These are phyloP conservation scores for Trypanosoma conorhini DNA, from an alignment of 208 protist species.

Conservation along the genomic window DNA sequence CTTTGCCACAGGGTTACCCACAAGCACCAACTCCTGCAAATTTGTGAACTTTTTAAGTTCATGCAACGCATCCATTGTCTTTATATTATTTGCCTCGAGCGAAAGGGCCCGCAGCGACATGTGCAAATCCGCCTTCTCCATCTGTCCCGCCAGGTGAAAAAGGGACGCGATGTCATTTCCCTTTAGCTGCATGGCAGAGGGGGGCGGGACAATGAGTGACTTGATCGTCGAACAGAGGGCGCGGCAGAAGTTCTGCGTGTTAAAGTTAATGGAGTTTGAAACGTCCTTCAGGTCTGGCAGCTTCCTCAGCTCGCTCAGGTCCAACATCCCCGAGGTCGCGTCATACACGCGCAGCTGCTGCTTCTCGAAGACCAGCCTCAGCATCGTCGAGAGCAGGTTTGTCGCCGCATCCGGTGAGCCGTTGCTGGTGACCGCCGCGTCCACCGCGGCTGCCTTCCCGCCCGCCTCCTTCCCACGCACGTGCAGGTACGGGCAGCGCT, in stretches of 20 bases:
- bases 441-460: slow-evolving; percentile 17
- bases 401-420: slow-evolving; percentile 17
- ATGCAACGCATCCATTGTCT: slow-evolving; percentile 37
- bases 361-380: slow-evolving; percentile 91
- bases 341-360: slow-evolving; percentile 66
- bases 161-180: slow-evolving; percentile 65
- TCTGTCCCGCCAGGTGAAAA: slow-evolving; percentile 51
- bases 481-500: slow-evolving; percentile 74
- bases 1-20: slow-evolving; percentile 65
- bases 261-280: slow-evolving; percentile 76
- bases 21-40: slow-evolving; percentile 66
- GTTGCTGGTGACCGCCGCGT: slow-evolving; percentile 11
- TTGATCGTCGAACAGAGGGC: slow-evolving; percentile 75
- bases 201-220: slow-evolving; percentile 63
- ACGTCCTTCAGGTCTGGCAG: slow-evolving; percentile 63
- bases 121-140: slow-evolving; percentile 71
- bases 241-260: slow-evolving; percentile 75
- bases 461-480: slow-evolving; percentile 39
- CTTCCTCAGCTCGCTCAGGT: slow-evolving; percentile 52
- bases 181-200: slow-evolving; percentile 57
- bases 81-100: slow-evolving; percentile 61
- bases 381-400: slow-evolving; percentile 70
- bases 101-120: slow-evolving; percentile 61
- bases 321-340: slow-evolving; percentile 45
- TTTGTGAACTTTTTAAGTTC: slow-evolving; percentile 63